These are phyloP conservation scores for Graphium sp. DNA, from an alignment of 2,329 filamentous ascomycete genomes.

Conservation along the genomic window DNA sequence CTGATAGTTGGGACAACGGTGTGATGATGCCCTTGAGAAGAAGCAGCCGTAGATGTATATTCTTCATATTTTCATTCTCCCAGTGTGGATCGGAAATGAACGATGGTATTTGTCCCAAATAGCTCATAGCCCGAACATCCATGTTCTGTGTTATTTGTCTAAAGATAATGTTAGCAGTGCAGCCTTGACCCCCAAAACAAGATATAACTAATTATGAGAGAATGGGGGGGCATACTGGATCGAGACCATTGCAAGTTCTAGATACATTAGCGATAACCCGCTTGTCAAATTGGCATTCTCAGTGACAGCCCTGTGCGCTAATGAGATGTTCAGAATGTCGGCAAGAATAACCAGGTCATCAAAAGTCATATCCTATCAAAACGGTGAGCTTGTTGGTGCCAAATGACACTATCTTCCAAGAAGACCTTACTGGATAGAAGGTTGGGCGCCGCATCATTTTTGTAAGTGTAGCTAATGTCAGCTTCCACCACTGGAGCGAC, in stretches of 20 bases:
- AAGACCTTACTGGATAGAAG: slow-evolving; percentile 22
- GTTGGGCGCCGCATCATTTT: slow-evolving; percentile 34
- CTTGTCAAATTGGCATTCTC: slow-evolving; percentile 3
- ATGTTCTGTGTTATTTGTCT: slow-evolving; percentile 25
- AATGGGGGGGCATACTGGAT: too few species aligned
- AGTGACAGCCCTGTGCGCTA: slow-evolving; percentile 1
- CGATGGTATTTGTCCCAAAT: slow-evolving; percentile 14
- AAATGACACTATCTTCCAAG: background rate
- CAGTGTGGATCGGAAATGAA: slow-evolving; percentile 8
- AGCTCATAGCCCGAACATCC: slow-evolving; percentile 23
- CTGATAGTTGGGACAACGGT: slow-evolving; percentile 12
- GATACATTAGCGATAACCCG: slow-evolving; percentile 5
- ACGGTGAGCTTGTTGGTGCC: slow-evolving; percentile 2
- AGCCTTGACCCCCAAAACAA: too few species aligned
- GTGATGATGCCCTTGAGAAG: slow-evolving; percentile 16
- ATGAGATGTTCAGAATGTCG: slow-evolving; percentile 11
- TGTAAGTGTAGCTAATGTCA: slow-evolving; percentile 8
- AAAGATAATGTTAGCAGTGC: too few species aligned
- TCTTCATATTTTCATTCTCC: slow-evolving; percentile 5
- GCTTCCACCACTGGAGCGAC: slow-evolving; percentile 6
- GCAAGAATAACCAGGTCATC: slow-evolving; percentile 16
- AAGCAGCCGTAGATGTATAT: slow-evolving; percentile 14
- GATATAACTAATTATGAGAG: too few species aligned
- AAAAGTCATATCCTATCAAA: slow-evolving; percentile 20
- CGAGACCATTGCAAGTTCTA: slow-evolving; percentile 13